Base-by-base conservation (phyloP, 352 stramenopile species). In the Elongisporangium prolatum region DNA sequence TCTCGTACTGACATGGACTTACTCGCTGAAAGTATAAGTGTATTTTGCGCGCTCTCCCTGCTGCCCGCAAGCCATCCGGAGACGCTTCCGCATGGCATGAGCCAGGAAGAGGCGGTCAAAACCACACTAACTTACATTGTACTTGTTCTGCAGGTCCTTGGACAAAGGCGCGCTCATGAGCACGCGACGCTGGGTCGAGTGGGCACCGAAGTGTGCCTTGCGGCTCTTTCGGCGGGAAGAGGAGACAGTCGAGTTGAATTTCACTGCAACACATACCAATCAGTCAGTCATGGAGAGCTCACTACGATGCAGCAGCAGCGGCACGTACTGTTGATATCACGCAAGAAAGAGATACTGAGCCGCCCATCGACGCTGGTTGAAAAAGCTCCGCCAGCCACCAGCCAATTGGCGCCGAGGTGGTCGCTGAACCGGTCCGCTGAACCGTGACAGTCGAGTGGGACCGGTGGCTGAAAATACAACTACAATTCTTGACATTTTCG, bases 91-190 rank as follows among this genome's bases (percentile, higher is more conserved):
- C n/a, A n/a, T n/a, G n/a, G n/a, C n/a, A n/a, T n/a, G n/a, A n/a
- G n/a, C n/a, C 44, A 21, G 20, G 38, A 24, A 16, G 24, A 37
- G 49, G 38, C 53, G 25, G n/a, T n/a, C 37, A 54, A 53, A 52
- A 58, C 54, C 57, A 59, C 71, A 89, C 78, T 90, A 88, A 95
- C 88, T 95, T 94, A 98, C 97, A 87, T 98, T 98, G 83, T 99
- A 98, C 92, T 99, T 98, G 69, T 96, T 96, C 85, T 98, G 97
- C 57, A 99, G 84, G 78, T 99, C 97, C 94, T 99, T 99, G 65
- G 91, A 98, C 62, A 99, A 84, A 70, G 91, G 91, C 58, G 97
- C 92, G 67, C 88, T 98, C 98, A 99, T 99, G 56, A 99, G 77
- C 71, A 97, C 95, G 73, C 96, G 86, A 67, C 97, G 93, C 57